Evolutionary conservation across 768 basidiomycete species (phyloP).

Genomic region (Termitomyces sp.): DNA sequence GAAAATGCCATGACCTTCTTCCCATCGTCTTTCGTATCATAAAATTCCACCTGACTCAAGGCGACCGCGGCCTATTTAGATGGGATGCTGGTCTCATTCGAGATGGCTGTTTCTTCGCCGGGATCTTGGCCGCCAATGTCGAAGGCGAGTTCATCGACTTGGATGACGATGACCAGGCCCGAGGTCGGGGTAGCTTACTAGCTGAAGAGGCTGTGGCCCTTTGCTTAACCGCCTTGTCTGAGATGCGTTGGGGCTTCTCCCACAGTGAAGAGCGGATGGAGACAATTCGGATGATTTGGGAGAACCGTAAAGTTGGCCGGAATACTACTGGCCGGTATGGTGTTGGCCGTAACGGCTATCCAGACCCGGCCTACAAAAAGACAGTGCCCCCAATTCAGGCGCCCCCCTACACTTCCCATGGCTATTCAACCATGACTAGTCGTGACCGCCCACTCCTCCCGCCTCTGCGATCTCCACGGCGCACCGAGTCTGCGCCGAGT

Average conservation of each 20-base stretch:
- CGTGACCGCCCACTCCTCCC: conserved; percentile 43
- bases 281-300: conserved; percentile 51
- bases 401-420: conserved; percentile 18
- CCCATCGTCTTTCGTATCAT: conserved; percentile 48
- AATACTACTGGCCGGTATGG: conserved; percentile 10
- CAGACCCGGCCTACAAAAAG: conserved; percentile 13
- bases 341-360: conserved; percentile 5
- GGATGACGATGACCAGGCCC: conserved; percentile 29
- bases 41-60: conserved; percentile 39
- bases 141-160: conserved; percentile 39
- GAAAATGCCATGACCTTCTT: conserved; percentile 46
- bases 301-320: conserved; percentile 33
- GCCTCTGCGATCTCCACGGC: conserved; percentile 36
- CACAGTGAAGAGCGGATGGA: conserved; percentile 70
- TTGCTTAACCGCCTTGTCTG: conserved; percentile 71
- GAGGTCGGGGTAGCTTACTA: conserved; percentile 20
- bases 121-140: conserved; percentile 64
- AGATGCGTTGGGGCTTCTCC: conserved; percentile 80
- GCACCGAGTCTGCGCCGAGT: conserved; percentile 47
- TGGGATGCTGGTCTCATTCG: conserved; percentile 85
- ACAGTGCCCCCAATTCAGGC: conserved; percentile 12
- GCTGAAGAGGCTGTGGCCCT: conserved; percentile 43
- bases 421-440: conserved; percentile 13
- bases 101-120: conserved; percentile 89
- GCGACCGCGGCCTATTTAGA: conserved; percentile 52